Evolutionary conservation across 495 filamentous ascomycete species (phyloP), one percentile per base, ranked within the genome.

Genomic region (Penicillium coprophilum): DNA sequence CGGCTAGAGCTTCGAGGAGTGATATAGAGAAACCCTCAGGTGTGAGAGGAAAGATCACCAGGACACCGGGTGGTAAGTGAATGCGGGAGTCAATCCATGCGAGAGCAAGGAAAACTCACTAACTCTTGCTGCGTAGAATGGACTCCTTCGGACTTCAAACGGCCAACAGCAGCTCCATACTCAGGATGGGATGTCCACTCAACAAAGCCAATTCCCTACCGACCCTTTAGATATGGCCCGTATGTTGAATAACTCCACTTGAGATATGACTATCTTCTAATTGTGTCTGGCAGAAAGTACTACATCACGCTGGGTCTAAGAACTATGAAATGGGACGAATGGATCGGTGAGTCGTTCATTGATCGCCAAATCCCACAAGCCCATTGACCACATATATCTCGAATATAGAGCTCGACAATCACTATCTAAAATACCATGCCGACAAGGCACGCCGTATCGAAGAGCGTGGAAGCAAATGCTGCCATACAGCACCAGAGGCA

Each of bases 271-370:
- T 9, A 0, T 40, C 10, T 15, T 51, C 30, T 61, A 34, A 62
- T 15, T 20, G 10, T 32, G 27, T 36, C 30, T 47, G 38, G 45
- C 46, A 77, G 76, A 4, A 82, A 82, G 32, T 87, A 88, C 61
- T 84, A 90, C 64, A 80, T 92, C 53, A 95, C 88, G 2, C 91
- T 96, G 88, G 91, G 91, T 2, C 76, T 96, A 13, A 81, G 90
- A 44, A 85, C 79, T 21, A 83, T 94, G 80, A 80, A 87, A 57
- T 89, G 86, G 77, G 83, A 87, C 61, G 87, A 91, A 36, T 96
- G 91, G 91, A 94, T 95, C 59, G 85, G 74, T 80, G 51, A 57
- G 65, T 49, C 10, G 17, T 45, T 24, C 45, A n/a, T 45, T 13
- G 39, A 36, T 13, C 6, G n/a, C 27, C 6, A 15, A 0, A 4